Evolutionary conservation across 2,329 filamentous ascomycete species (phyloP), one percentile per base, ranked within the genome.

Genomic region (Colletotrichum aenigma): DNA sequence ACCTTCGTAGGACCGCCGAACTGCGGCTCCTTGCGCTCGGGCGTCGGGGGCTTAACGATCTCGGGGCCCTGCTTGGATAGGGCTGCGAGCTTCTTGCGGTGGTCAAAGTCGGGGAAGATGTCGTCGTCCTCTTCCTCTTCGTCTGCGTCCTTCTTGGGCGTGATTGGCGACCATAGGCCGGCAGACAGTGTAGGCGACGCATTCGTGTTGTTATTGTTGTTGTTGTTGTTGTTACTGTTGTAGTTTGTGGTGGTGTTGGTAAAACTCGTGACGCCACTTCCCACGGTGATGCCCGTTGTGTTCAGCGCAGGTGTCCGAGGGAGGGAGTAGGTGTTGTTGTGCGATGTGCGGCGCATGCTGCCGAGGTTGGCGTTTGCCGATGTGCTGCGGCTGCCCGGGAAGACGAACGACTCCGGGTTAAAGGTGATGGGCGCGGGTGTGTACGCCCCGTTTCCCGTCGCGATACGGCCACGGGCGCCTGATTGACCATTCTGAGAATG

Each of bases 61-160:
- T 76, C 70, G 16, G 60, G 66, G 6, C 26, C 61, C 9, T 72
- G 71, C 34, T 75, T 62, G 13, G 71, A 75, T 12, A 76, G 74
- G 16, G 74, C 61, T n/a, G 71, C 74, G 18, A 77, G 32, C 52
- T 75, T 85, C 80, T 76, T 83, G 77, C 83, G 84, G 70, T 85
- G 83, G 62, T 87, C 87, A 80, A 92, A 91, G 79, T 91, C 87
- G 3, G 90, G 85, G 7, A 91, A 83, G 79, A 90, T 86, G 66
- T 86, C 81, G 65, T 89, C 87, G 43, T 89, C 86, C n/a, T 89
- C 87, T 3, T 90, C 89, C 24, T 89, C 87, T 24, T 88, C 87
- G 9, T 86, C 86, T 65, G 34, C 52, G 18, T 69, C 84, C 84
- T 84, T 26, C 66, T 76, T 75, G 55, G 81, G 79, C 68, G 78